Evolutionary conservation across 2,329 filamentous ascomycete species (phyloP), one percentile per base, ranked within the genome.

Genomic region (Diplodia corticola): DNA sequence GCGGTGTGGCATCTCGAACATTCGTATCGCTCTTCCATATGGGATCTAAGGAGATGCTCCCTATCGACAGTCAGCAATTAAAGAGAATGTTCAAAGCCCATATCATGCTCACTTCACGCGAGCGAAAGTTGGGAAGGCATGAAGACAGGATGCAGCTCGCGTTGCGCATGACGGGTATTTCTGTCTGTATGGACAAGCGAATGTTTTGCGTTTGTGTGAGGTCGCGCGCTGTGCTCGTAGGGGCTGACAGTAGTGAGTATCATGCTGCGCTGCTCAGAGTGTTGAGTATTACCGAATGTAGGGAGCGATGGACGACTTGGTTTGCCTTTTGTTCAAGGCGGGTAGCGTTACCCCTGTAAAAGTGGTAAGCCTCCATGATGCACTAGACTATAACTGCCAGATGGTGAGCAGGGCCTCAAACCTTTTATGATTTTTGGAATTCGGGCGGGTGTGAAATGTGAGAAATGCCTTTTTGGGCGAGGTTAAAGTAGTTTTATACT

Each of bases 261-360:
- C 0, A 15, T 20, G 3, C 6, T 3, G 2, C 3, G 7, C 1
- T 4, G 15, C 17, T 15, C 6, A 9, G 15, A 20, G 2, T 20
- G 6, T 20, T 1, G 6, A 20, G 40, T 10, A 5, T 44, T 44
- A 44, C 40, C 3, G 40, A 44, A 5, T 2, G 5, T 10, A 4
- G n/a, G 10, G 12, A 4, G 7, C n/a, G 40, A 44, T 20, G 17
- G 7, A 17, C 10, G 6, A 5, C 20, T 3, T 3, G 17, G 1
- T 9, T 10, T 20, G n/a, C 3, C 2, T 17, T 17, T 44, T 20
- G 17, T 44, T 20, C 6, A 20, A 44, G n/a, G 40, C 40, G 6
- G 40, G 17, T 0, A 44, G n/a, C 6, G 20, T 13, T 1, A 44
- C 17, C n/a, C 40, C 40, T 44, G 40, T 44, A 9, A 2, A 7